Evolutionary conservation across 257 asterid genomes (phyloP), one percentile per base, ranked within the genome.

Genomic region (Verbascum thapsus): DNA sequence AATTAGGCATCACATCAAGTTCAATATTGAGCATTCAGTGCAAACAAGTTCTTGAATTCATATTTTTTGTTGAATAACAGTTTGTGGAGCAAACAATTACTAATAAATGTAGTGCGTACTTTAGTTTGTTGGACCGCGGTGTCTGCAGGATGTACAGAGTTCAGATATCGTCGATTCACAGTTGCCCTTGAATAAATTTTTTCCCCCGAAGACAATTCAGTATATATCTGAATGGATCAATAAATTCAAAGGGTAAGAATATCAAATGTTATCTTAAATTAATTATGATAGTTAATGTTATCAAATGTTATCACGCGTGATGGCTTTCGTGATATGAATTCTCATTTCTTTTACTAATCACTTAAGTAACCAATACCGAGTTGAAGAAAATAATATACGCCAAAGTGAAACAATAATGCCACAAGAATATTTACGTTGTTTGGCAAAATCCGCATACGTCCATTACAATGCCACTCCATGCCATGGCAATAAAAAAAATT

Each of bases 181-280:
- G 81, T 65, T 50, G 77, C 70, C 79, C 74, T 80, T 13, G 96
- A 83, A 75, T 81, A 80, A 61, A 78, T 78, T 74, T 61, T 83
- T 72, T 13, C 64, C 52, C 85, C 88, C 58, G 85, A 66, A 38
- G 76, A 64, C 60, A 66, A 68, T 23, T 84, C 85, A 52, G 67
- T 68, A 71, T 85, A 88, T 49, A 72, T 69, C 96, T 88, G 83
- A 75, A 83, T 58, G 52, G 55, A 56, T 2, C 39, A 42, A n/a
- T n/a, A n/a, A n/a, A n/a, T n/a, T 42, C 43, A 51, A 65, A 22
- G 63, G 11, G 9, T 58, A 19, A 43, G 50, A 67, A 45, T 40
- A 18, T 15, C 41, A 66, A 63, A 22, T 51, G 39, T 34, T 17
- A 68, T 13, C 54, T 20, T 6, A 64, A 73, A 16, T 43, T 19